Conservation (phyloP, 176 grass and related monocot species). For the Calamus simplicifolius region DNA sequence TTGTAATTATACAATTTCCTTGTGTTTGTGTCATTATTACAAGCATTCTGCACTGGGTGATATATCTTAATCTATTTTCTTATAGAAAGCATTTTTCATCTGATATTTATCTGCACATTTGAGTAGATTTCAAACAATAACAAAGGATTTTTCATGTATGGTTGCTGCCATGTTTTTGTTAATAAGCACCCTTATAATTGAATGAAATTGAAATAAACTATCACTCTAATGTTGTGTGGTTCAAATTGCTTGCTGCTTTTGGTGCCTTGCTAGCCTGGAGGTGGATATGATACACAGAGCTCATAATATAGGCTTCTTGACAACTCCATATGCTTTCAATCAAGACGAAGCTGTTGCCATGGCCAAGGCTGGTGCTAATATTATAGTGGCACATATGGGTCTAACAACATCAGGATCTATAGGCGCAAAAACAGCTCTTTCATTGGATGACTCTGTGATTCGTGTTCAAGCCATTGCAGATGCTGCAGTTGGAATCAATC, state of each 20-base stretch:
- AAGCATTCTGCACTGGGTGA: too few species aligned
- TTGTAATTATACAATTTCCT: background rate
- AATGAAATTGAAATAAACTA: too few species aligned
- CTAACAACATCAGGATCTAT: conserved; percentile 86
- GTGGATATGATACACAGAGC: conserved; percentile 88
- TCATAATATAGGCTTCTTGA: conserved; percentile 69
- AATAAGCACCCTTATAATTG: too few species aligned
- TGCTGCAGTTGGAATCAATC: conserved; percentile 60
- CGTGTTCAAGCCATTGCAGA: conserved; percentile 73
- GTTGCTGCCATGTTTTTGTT: too few species aligned
- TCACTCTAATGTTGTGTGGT: too few species aligned
- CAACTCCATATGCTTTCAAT: conserved; percentile 89
- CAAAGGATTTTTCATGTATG: too few species aligned
- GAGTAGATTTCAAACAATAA: too few species aligned
- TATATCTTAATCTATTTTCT: too few species aligned
- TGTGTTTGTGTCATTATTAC: too few species aligned
- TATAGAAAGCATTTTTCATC: too few species aligned
- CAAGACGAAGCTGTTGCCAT: conserved; percentile 62
- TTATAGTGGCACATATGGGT: conserved; percentile 94
- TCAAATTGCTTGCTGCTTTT: background rate
- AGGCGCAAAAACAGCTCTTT: conserved; percentile 65
- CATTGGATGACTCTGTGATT: conserved; percentile 47
- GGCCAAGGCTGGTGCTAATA: conserved; percentile 76
- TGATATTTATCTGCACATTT: too few species aligned
- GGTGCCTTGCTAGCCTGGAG: conserved; percentile 50